These are phyloP conservation scores for Cladophialophora immunda DNA, from an alignment of 2,329 filamentous ascomycete genomes.

Conservation along the genomic window DNA sequence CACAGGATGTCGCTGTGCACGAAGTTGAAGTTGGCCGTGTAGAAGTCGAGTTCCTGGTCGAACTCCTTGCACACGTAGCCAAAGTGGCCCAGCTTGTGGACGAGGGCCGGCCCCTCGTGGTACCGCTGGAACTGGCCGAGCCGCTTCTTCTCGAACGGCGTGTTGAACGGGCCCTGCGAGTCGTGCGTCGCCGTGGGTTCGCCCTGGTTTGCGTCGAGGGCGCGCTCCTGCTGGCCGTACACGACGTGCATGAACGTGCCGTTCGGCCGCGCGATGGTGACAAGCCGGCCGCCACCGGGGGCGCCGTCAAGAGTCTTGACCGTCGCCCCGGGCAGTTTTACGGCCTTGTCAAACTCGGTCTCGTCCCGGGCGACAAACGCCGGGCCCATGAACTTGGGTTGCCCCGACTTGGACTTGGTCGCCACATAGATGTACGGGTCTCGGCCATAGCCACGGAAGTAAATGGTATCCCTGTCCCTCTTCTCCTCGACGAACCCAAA, in stretches of 20 bases:
- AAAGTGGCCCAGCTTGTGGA: slow-evolving; percentile 54
- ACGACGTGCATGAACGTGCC: slow-evolving; percentile 42
- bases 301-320: slow-evolving; percentile 56
- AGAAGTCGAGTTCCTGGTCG: slow-evolving; percentile 49
- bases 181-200: slow-evolving; percentile 37
- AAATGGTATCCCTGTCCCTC: slow-evolving; percentile 54
- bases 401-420: slow-evolving; percentile 56
- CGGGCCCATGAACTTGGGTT: slow-evolving; percentile 64
- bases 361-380: slow-evolving; percentile 66
- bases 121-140: slow-evolving; percentile 51
- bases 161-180: slow-evolving; percentile 46
- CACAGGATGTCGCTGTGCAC: slow-evolving; percentile 56
- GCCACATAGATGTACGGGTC: slow-evolving; percentile 69
- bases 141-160: slow-evolving; percentile 52
- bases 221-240: slow-evolving; percentile 44
- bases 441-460: slow-evolving; percentile 68
- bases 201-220: neutral
- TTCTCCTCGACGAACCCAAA: slow-evolving; percentile 45
- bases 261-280: slow-evolving; percentile 38
- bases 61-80: slow-evolving; percentile 51
- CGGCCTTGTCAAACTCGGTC: slow-evolving; percentile 63
- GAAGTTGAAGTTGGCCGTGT: slow-evolving; percentile 57
- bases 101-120: slow-evolving; percentile 57
- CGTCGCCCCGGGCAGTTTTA: slow-evolving; percentile 59
- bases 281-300: slow-evolving; percentile 34